A percentile compares a stretch with the other conserved stretches of the same genome.
Conservation (phyloP, 2,329 filamentous ascomycete species). For the Scedosporium dehoogii region DNA sequence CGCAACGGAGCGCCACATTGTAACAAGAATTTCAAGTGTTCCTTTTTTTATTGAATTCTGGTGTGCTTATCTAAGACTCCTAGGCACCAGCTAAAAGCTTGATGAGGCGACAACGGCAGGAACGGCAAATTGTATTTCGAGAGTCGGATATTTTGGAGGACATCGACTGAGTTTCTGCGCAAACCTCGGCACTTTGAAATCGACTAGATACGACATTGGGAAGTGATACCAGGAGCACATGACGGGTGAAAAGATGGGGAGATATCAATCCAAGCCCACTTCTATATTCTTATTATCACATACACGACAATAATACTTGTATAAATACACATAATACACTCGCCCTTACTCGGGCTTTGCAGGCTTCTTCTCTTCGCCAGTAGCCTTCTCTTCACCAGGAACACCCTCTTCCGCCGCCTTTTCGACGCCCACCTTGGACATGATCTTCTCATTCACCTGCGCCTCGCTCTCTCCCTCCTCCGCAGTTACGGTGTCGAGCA, state of each 20-base stretch:
- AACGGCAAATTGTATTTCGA: no score
- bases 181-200: background rate
- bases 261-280: background rate
- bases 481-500: background rate
- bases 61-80: conserved; percentile 4
- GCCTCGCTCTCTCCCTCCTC: background rate
- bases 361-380: background rate
- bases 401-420: background rate
- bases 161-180: no score
- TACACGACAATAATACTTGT: background rate
- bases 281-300: background rate
- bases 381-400: background rate
- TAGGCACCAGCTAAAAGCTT: background rate
- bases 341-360: background rate
- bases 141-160: no score
- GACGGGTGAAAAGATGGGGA: background rate
- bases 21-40: no score
- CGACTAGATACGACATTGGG: no score
- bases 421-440: conserved; percentile 2
- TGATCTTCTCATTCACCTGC: background rate
- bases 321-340: conserved; percentile 8
- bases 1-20: background rate
- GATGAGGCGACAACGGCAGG: background rate
- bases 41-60: background rate
- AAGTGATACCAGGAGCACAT: no score